Percentiles rank a stretch among this genome's conserved stretches.
Evolutionary conservation across 2,329 filamentous ascomycete species (phyloP).

Genomic region (Fusarium sp.): DNA sequence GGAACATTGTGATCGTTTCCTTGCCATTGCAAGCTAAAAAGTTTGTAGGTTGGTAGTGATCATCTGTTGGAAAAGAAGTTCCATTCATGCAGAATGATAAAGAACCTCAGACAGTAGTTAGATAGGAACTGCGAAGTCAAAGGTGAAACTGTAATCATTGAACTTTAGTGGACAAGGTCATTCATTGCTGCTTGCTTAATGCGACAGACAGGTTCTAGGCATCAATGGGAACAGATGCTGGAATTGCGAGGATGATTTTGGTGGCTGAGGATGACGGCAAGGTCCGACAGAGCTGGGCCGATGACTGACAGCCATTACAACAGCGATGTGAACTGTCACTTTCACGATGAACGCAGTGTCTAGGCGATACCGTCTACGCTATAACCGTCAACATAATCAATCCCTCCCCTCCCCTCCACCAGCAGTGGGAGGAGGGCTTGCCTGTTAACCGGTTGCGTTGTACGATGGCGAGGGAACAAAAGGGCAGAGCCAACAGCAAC

Average conservation of each 20-base stretch:
- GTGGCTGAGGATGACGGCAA: slow-evolving; percentile 44
- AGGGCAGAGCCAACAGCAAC: neutral
- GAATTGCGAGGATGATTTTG: slow-evolving; percentile 17
- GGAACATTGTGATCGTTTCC: neutral
- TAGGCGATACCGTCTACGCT: slow-evolving; percentile 7
- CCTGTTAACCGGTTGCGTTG: slow-evolving; percentile 10
- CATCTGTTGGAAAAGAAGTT: neutral
- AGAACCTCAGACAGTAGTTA: slow-evolving; percentile 21
- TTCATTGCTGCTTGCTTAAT: slow-evolving; percentile 25
- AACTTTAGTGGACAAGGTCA: slow-evolving; percentile 30
- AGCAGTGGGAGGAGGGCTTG: neutral
- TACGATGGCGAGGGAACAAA: neutral
- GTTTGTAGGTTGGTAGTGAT: neutral
- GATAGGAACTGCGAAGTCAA: slow-evolving; percentile 23
- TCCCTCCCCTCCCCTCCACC: neutral
- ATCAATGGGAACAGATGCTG: slow-evolving; percentile 28
- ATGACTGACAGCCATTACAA: slow-evolving; percentile 10
- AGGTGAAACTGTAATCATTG: slow-evolving; percentile 28
- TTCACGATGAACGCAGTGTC: slow-evolving; percentile 10
- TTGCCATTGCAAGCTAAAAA: neutral
- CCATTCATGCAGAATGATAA: slow-evolving; percentile 21
- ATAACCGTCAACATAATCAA: slow-evolving; percentile 2
- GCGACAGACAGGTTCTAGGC: slow-evolving; percentile 22
- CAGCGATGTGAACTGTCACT: slow-evolving; percentile 3
- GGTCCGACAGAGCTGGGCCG: slow-evolving; percentile 43